Evolutionary conservation across 2,329 filamentous ascomycete species (phyloP).

Genomic region (Alternaria sp.): DNA sequence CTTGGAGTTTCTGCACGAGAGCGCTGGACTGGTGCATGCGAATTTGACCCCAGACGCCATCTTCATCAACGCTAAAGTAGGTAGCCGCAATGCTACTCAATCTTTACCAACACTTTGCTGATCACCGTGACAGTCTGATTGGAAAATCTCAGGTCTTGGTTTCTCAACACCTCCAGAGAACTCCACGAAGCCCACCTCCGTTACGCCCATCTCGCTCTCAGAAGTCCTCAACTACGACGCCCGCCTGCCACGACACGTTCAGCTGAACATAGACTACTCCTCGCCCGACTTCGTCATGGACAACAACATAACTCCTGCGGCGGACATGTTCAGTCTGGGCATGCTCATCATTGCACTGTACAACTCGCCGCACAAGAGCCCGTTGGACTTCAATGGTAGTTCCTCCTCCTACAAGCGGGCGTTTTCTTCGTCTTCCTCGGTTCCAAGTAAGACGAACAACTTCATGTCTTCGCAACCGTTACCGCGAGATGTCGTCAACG

Average conservation of each 20-base stretch:
- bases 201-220: slow-evolving; percentile 79
- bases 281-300: slow-evolving; percentile 96
- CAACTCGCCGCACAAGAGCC: slow-evolving; percentile 90
- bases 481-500: slow-evolving; percentile 75
- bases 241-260: slow-evolving; percentile 78
- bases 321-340: slow-evolving; percentile 94
- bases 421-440: slow-evolving; percentile 77
- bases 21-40: slow-evolving; percentile 89
- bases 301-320: slow-evolving; percentile 79
- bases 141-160: slow-evolving; percentile 95
- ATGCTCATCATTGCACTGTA: slow-evolving; percentile 88
- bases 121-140: slow-evolving; percentile 72
- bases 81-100: slow-evolving; percentile 35
- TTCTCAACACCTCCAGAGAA: slow-evolving; percentile 84
- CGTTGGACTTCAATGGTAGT: slow-evolving; percentile 81
- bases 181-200: slow-evolving; percentile 74
- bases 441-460: slow-evolving; percentile 81
- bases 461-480: slow-evolving; percentile 81
- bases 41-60: slow-evolving; percentile 94
- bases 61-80: slow-evolving; percentile 88
- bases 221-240: slow-evolving; percentile 87
- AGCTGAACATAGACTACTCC: slow-evolving; percentile 90
- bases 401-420: slow-evolving; percentile 83
- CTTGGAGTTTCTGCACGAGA: slow-evolving; percentile 93
- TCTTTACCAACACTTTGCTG: slow-evolving; percentile 25